Conservation (phyloP, 208 protist genomes). For the Crithidia brevicula region DNA sequence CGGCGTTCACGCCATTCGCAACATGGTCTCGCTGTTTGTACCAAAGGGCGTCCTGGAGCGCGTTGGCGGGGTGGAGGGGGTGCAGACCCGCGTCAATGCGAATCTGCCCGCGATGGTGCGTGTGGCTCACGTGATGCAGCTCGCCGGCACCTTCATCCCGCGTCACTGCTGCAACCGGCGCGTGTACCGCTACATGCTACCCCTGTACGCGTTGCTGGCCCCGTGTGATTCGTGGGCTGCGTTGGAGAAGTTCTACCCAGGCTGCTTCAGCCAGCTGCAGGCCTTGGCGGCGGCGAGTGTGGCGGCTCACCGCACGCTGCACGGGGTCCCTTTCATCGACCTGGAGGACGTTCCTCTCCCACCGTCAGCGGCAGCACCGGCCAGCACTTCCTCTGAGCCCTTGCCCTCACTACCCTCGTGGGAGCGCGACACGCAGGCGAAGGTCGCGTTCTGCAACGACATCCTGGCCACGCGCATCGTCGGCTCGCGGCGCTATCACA, state of each 20-base stretch:
- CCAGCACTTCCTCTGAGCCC: no score
- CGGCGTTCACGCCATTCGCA: conserved; percentile 84
- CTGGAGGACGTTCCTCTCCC: neutral
- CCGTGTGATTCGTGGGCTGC: conserved; percentile 65
- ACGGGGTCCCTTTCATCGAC: conserved; percentile 28
- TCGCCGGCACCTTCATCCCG: conserved; percentile 79
- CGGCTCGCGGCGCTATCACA: conserved; percentile 84
- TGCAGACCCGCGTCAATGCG: conserved; percentile 43
- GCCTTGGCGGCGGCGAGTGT: neutral
- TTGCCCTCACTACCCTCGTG: conserved; percentile 22
- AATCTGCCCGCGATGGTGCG: conserved; percentile 47
- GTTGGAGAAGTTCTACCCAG: conserved; percentile 38
- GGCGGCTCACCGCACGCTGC: conserved; percentile 3
- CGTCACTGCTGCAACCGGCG: conserved; percentile 77
- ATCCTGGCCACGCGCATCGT: conserved; percentile 51
- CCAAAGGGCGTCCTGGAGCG: conserved; percentile 32
- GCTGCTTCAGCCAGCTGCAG: conserved; percentile 18
- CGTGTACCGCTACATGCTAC: conserved; percentile 85
- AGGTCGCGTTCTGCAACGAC: conserved; percentile 48
- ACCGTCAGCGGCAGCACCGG: neutral
- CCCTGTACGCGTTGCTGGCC: conserved; percentile 74
- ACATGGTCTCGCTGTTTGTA: conserved; percentile 79
- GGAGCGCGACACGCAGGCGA: conserved; percentile 31
- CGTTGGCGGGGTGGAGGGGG: conserved; percentile 32
- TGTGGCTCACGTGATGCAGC: conserved; percentile 50